Conservation (phyloP, 192 early-diverging fungal species). For the Coemansia sp. region DNA sequence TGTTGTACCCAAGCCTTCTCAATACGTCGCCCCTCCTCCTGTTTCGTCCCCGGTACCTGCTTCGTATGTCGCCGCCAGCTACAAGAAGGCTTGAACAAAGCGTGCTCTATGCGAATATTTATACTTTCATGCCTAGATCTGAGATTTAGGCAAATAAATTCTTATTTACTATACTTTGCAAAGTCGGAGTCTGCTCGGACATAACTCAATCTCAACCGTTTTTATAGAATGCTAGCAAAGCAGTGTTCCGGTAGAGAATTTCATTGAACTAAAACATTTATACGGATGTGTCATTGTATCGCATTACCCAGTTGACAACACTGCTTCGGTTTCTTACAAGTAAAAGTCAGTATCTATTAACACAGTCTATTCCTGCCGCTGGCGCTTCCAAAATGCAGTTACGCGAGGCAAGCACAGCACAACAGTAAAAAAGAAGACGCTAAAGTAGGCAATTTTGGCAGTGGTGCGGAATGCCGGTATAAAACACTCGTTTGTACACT, state of each 20-base stretch:
- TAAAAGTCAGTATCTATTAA: neutral
- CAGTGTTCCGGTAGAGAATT: too few relatives aligned
- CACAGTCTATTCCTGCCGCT: conserved; percentile 1
- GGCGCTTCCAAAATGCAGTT: conserved; percentile 14
- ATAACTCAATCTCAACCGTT: too few relatives aligned
- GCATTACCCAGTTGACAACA: neutral
- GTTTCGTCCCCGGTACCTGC: conserved; percentile 10
- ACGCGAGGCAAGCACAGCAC: conserved; percentile 36
- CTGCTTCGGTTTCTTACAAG: too few relatives aligned
- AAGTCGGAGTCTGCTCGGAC: too few relatives aligned
- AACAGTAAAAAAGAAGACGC: conserved; percentile 38
- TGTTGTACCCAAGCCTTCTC: conserved; percentile 1
- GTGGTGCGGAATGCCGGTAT: conserved; percentile 45
- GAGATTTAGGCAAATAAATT: neutral
- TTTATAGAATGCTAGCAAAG: too few relatives aligned
- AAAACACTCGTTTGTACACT: conserved; percentile 47
- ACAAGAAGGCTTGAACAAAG: neutral
- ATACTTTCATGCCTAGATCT: neutral
- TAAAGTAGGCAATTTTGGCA: conserved; percentile 26
- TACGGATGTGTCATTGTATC: too few relatives aligned
- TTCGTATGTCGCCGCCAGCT: conserved; percentile 1
- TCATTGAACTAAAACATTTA: too few relatives aligned
- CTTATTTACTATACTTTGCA: neutral
- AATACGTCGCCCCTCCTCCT: conserved; percentile 7
- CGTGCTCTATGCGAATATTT: neutral